Evolutionary conservation across 208 protist species (phyloP).

Genomic region (Acanthamoeba royreba): DNA sequence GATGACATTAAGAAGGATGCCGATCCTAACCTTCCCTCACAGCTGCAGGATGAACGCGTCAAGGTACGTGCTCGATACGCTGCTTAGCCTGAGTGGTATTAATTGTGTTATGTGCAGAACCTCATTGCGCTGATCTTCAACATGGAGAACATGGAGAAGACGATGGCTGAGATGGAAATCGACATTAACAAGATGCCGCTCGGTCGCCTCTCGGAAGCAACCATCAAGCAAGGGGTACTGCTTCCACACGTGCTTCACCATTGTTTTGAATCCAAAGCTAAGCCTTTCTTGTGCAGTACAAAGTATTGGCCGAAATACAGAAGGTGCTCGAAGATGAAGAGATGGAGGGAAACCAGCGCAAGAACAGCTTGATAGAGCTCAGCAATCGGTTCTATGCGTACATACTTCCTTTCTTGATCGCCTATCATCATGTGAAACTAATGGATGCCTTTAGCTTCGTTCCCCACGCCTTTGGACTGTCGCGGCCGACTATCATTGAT

Average conservation of each 20-base stretch:
- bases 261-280: too few relatives aligned
- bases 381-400: conserved; percentile 60
- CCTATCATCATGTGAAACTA: background rate
- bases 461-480: conserved; percentile 12
- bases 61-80: too few relatives aligned
- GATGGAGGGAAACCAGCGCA: background rate
- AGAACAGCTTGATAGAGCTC: background rate
- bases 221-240: background rate
- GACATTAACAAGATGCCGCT: conserved; percentile 63
- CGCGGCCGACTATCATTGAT: conserved; percentile 22
- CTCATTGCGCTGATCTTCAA: conserved; percentile 46
- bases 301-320: conserved; percentile 45
- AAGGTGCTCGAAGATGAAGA: background rate
- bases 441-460: background rate
- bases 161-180: conserved; percentile 56
- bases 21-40: too few relatives aligned
- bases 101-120: too few relatives aligned
- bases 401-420: background rate
- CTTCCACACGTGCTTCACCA: too few relatives aligned
- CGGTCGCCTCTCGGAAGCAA: conserved; percentile 40
- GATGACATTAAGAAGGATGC: background rate
- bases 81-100: too few relatives aligned
- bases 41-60: too few relatives aligned
- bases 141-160: conserved; percentile 4
- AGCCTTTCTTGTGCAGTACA: too few relatives aligned